Base-by-base conservation (phyloP, 2,329 filamentous ascomycete genomes). In the Pochonia chlamydosporia region DNA sequence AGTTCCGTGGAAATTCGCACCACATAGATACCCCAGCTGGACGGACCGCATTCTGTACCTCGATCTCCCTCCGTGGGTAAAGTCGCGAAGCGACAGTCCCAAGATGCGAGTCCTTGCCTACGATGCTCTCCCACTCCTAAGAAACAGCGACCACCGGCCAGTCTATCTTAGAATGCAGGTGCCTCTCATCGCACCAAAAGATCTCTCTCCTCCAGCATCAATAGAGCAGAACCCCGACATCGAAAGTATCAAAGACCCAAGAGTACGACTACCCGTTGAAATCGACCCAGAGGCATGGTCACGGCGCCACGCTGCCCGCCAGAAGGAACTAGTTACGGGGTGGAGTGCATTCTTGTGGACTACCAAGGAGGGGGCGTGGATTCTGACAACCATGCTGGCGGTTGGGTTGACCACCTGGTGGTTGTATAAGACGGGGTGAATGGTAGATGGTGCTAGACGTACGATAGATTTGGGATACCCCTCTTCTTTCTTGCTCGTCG, bases 21-120 rank as follows among this genome's bases (percentile, higher is more conserved):
- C 74, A 48, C 87, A 95, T 63, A 83, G 93, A 40, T 95, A 88
- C 76, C 91, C 93, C 1, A 84, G 85, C 59, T 97, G 92, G 93
- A 96, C 90, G 59, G 93, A 97, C 65, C 82, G 93, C 3, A 84
- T 97, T 18, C 71, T 97, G 18, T 97, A 83, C 64, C 72, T 92
- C 3, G 79, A 85, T 44, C 68, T 76, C 20, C 81, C 78, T 18
- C 64, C 65, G 20, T 82, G 78, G 75, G 61, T 73, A 33, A 65
- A 65, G 58, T 63, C 54, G 44, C 20, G 47, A 46, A 16, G 49
- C 53, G 13, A 59, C 40, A 46, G 52, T 4, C 56, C 56, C 9
- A 57, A 59, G 28, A 68, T 81, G 30, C 62, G 71, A 7, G 74
- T 89, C n/a, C 65, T 70, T 21, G 72, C 81, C 21, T 97, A 97